Evolutionary conservation across 352 stramenopile species (phyloP), one percentile per base, ranked within the genome.

Genomic region (Globisporangium heterothallicum): DNA sequence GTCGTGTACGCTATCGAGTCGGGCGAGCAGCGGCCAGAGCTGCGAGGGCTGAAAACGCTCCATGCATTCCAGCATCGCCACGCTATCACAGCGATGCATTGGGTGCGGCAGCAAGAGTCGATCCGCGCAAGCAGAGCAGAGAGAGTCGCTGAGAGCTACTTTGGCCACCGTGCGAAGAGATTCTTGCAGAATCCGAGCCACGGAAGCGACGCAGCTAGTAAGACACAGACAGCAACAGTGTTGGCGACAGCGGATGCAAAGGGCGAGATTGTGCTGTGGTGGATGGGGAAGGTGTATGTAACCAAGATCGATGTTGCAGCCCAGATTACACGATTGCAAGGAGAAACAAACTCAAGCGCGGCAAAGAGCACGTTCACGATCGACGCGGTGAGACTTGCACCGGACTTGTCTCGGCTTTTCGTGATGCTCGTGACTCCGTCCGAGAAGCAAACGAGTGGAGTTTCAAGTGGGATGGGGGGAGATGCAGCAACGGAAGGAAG

Each of bases 1-100:
- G 71, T 78, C 22, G 54, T 90, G 58, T 85, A 84, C 49, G 69
- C 86, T 24, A 77, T 93, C 26, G 76, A 82, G 34, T 74, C 71
- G 0, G 70, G 64, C 26, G 60, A 69, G 57, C 58, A 51, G 46
- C 25, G 74, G 18, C 53, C 63, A 0, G 60, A 74, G 35, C 56
- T 58, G 42, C 63, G 61, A 24, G 56, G 43, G 0, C 41, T 71
- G 19, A 58, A 49, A 14, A 38, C 45, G 3, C 42, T 70, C 19
- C 66, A 65, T 7, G 68, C n/a, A 19, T 64, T 75, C 6, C 59
- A 61, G 8, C 77, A 90, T 47, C 43, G 62, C 43, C 45, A 56
- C 18, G 36, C 53, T 9, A 75, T 90, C 51, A 72, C 70, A n/a
- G 61, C 72, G 12, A 86, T 88, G 72, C 56, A 86, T 19, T 88